Conservation (phyloP, 1,139 yeast genomes). For the Magnusiomyces magnusii region DNA sequence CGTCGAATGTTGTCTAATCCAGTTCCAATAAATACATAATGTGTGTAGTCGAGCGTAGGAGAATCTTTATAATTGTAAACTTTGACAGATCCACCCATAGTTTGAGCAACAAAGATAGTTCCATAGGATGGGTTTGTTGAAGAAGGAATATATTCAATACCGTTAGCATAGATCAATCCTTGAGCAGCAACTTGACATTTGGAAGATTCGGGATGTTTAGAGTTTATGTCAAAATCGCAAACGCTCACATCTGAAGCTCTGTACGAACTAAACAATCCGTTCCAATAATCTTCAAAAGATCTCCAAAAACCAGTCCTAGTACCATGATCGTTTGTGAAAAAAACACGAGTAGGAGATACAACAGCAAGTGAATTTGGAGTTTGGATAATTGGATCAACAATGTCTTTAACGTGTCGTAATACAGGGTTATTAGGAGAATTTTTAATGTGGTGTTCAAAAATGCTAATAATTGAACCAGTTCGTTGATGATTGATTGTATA, state of each 20-base stretch:
- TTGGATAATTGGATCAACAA: slow-evolving; percentile 11
- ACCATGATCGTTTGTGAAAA: slow-evolving; percentile 19
- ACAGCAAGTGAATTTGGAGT: slow-evolving; percentile 20
- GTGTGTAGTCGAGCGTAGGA: not conserved
- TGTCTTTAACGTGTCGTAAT: slow-evolving; percentile 14
- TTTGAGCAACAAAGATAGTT: slow-evolving; percentile 14
- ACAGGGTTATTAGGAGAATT: slow-evolving; percentile 2
- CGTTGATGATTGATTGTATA: slow-evolving; percentile 20
- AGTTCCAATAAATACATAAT: slow-evolving; percentile 7
- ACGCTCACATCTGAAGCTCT: slow-evolving; percentile 14
- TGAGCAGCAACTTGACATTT: slow-evolving; percentile 12
- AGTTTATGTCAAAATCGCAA: slow-evolving; percentile 8
- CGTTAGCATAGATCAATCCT: slow-evolving; percentile 17
- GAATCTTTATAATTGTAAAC: slow-evolving; percentile 9
- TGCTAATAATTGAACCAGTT: slow-evolving; percentile 16
- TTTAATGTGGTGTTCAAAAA: slow-evolving; percentile 17
- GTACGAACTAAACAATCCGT: not conserved
- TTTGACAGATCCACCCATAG: slow-evolving; percentile 13
- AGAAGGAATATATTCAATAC: slow-evolving; percentile 10
- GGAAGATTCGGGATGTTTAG: not conserved
- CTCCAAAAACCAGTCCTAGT: slow-evolving; percentile 10
- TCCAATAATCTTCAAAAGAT: slow-evolving; percentile 3
- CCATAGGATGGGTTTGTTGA: slow-evolving; percentile 10
- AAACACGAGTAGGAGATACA: slow-evolving; percentile 15
- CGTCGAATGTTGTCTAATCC: slow-evolving; percentile 18